Conservation (phyloP, 2,329 filamentous ascomycete species). For the Westerdykella sp. region DNA sequence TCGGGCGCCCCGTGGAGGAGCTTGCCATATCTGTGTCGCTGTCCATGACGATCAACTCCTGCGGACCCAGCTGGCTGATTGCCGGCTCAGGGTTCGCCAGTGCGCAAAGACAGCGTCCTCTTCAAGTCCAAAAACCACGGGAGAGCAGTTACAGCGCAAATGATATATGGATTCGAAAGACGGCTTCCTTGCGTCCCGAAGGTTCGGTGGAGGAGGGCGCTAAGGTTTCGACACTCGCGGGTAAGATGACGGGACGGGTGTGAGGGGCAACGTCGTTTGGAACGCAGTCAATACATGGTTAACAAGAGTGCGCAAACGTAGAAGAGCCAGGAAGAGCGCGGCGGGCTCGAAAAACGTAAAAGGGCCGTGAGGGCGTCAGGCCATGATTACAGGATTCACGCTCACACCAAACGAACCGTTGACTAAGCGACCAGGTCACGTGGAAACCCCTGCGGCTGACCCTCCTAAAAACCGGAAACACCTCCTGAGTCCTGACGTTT, state of each 20-base stretch:
- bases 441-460: neutral
- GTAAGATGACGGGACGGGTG: too few species aligned
- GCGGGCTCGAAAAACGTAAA: conserved; percentile 39
- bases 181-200: too few species aligned
- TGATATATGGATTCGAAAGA: too few species aligned
- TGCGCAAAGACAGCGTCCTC: too few species aligned
- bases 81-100: neutral
- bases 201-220: too few species aligned
- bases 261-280: too few species aligned
- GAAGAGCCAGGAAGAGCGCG: conserved; percentile 49
- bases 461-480: neutral
- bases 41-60: conserved; percentile 10
- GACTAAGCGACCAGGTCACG: neutral
- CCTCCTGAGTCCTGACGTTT: neutral
- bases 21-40: conserved; percentile 34
- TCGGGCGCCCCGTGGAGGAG: conserved; percentile 22
- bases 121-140: too few species aligned
- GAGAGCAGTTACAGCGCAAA: too few species aligned
- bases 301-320: too few species aligned
- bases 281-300: too few species aligned
- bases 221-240: too few species aligned
- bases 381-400: neutral
- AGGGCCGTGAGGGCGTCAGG: neutral
- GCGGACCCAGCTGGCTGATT: neutral
- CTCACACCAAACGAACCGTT: neutral